A percentile compares a stretch with the other conserved stretches of the same genome.
Conservation (phyloP, 208 protist genomes). For the Acanthamoeba quina region DNA sequence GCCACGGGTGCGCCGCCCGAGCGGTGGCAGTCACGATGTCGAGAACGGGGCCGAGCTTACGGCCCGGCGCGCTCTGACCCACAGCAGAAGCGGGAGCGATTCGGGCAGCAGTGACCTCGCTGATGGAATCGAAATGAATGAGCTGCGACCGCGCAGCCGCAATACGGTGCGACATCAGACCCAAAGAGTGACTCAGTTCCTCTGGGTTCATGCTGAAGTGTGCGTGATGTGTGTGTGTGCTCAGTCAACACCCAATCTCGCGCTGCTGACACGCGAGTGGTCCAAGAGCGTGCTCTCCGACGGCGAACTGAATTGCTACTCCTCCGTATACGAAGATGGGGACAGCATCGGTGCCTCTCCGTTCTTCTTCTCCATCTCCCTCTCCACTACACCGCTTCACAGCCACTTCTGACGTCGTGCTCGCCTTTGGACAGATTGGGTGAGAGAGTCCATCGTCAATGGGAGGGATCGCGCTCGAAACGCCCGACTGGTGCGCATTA, state of each 20-base stretch:
- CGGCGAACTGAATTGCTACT: neutral
- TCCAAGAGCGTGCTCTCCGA: slow-evolving; percentile 28
- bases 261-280: slow-evolving; percentile 38
- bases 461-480: slow-evolving; percentile 26
- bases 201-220: neutral
- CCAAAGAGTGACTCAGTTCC: too few species aligned
- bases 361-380: neutral
- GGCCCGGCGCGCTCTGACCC: neutral
- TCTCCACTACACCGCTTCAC: neutral
- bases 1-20: neutral
- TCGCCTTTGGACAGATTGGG: neutral
- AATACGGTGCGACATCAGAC: neutral
- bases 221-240: too few species aligned
- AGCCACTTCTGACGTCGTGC: neutral
- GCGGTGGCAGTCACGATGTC: neutral
- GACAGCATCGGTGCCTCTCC: slow-evolving; percentile 35
- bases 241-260: neutral
- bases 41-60: neutral
- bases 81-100: neutral
- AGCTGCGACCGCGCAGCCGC: slow-evolving; percentile 36
- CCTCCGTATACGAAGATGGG: slow-evolving; percentile 2
- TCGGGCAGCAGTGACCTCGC: neutral
- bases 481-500: neutral
- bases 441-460: slow-evolving; percentile 51
- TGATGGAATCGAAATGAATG: slow-evolving; percentile 51